Conservation (phyloP, 768 basidiomycete genomes). For the Rhizopogon vesiculosus region DNA sequence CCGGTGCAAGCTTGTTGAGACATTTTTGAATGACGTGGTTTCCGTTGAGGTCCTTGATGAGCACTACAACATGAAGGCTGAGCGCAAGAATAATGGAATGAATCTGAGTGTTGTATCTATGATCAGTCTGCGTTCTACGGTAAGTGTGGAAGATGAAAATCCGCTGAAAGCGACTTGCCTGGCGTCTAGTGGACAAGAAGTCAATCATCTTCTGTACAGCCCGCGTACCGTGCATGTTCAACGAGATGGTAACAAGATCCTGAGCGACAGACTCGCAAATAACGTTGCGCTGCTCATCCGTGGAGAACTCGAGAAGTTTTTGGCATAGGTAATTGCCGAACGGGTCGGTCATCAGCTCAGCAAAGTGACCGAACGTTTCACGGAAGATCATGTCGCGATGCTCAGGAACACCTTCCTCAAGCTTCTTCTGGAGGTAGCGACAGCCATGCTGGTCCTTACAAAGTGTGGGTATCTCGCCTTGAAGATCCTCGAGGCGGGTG, state of each 20-base stretch:
- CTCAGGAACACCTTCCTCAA: conserved; percentile 92
- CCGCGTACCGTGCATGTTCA: conserved; percentile 99
- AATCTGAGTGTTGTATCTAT: conserved; percentile 85
- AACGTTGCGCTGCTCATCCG: conserved; percentile 93
- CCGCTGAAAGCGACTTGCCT: conserved; percentile 54
- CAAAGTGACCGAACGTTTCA: conserved; percentile 96
- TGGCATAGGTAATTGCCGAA: conserved; percentile 99
- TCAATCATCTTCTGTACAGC: conserved; percentile 99
- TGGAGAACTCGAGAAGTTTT: conserved; percentile 94
- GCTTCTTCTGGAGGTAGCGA: conserved; percentile 96
- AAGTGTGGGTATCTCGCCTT: conserved; percentile 87
- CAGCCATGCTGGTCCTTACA: conserved; percentile 99
- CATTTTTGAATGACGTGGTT: conserved; percentile 99
- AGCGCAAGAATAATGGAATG: conserved; percentile 95
- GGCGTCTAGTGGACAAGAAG: conserved; percentile 91
- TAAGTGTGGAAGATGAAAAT: conserved; percentile 45
- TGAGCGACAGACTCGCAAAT: conserved; percentile 98
- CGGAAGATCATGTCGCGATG: conserved; percentile 99
- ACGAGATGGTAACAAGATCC: conserved; percentile 94
- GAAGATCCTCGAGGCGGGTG: conserved; percentile 90
- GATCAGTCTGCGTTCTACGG: conserved; percentile 64
- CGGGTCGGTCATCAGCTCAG: conserved; percentile 98
- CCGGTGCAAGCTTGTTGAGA: conserved; percentile 94
- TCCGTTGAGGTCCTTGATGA: conserved; percentile 98
- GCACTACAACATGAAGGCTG: conserved; percentile 94